Base-by-base conservation (phyloP, 2,329 filamentous ascomycete species). In the Microdochium paspali region DNA sequence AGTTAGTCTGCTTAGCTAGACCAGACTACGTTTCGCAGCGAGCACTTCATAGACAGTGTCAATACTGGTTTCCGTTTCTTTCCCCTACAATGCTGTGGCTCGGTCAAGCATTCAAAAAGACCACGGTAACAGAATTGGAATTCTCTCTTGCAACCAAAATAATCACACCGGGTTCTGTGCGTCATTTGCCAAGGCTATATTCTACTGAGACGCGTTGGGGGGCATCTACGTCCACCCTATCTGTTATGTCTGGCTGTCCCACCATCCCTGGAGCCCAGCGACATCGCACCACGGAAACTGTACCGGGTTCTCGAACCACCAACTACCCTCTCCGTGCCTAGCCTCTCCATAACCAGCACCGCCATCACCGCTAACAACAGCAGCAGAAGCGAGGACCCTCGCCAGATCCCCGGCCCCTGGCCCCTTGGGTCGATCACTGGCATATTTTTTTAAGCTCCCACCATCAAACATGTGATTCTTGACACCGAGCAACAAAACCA, bases 401-500 rank as follows among this genome's bases (percentile, higher is more conserved):
- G 24, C 26, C 20, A 30, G 24, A 15, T 21, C 26, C 4, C 24
- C 43, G 4, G 21, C 35, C 18, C 3, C 7, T 23, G 23, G 18
- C 24, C 23, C 47, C 40, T 42, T 53, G 5, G 58, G 54, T 39
- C 54, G 51, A 49, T 71, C 67, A 44, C 65, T 70, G 0, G 53
- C 62, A 40, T 71, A 71, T 54, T 70, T 71, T 54, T 69, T 68
- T 48, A 71, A 47, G 49, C 64, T 63, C 1, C 68, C 66, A 1
- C 67, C 70, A 2, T 79, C 76, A 48, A 74, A 79, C 1, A 67
- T 59, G 45, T 80, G 77, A 26, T 80, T 80, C 61, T 80, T 80
- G 2, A 79, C 75, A 0, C 76, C 76, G 0, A 73, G 64, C 1
- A 80, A 59, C 3, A 80, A 52, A 1, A 79, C 71, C 0, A 70